Evolutionary conservation across 164 flowering plant species (phyloP), one percentile per base, ranked within the genome.

Genomic region (Chimonanthus salicifolius): DNA sequence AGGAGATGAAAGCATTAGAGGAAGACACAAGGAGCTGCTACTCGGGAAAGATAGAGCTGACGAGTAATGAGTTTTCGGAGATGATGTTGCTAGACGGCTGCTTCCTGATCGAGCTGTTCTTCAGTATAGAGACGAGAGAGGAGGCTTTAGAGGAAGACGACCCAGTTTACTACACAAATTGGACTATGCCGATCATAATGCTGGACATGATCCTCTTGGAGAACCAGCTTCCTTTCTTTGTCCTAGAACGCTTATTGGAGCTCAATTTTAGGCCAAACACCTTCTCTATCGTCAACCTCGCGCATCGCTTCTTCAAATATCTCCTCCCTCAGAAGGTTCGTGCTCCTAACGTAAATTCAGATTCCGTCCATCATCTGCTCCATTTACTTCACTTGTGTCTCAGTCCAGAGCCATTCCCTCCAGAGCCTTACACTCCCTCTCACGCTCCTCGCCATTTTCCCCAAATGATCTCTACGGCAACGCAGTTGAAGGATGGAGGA

Each of bases 191-290:
- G 7, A 15, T 66, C 47, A 58, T 71, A 7, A 2, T 6, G 43
- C 62, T 46, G 21, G 73, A 71, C 50, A 10, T 71, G n/a, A 11
- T 71, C 4, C 64, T 58, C 15, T 7, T 71, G 2, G 73, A 71
- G 51, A 71, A 71, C 66, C 73, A 71, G 50, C 73, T 71, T 47
- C 73, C 73, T 16, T 71, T 71, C 51, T 71, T 71, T 44, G 47
- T 71, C 50, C 11, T 71, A 2, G 16, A 18, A 3, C 66, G 18
- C 11, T 15, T 71, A 11, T 71, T 71, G 50, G 50, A 46, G 15
- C 62, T 58, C 16, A 7, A n/a, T 8, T 3, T 20, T 15, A 18
- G 46, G 15, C 46, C 65, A 4, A 7, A 7, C 66, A 5, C 65
- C 47, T 47, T 9, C 10, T 18, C n/a, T 44, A 48, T 33, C 21